Conservation (phyloP, 2,329 filamentous ascomycete species). For the Penicillium glabrum region DNA sequence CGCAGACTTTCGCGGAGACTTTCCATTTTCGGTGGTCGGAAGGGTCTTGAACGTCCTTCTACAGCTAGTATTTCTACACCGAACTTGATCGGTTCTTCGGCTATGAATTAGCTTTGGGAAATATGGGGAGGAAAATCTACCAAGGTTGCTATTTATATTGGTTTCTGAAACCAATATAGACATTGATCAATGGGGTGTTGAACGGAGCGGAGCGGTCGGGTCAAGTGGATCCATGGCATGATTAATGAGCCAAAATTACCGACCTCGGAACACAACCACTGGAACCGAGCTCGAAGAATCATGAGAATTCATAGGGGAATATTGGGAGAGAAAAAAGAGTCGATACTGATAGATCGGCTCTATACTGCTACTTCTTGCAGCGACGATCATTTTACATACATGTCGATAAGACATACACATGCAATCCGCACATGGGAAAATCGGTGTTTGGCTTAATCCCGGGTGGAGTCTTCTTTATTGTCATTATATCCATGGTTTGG, state of each 20-base stretch:
- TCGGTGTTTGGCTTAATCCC: constrained; percentile 1
- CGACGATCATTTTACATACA: neutral
- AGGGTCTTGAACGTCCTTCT: constrained; percentile 8
- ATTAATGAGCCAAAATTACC: neutral
- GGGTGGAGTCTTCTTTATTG: neutral
- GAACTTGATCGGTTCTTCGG: constrained; percentile 35
- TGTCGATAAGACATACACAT: neutral
- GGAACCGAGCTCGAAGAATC: neutral
- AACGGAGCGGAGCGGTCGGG: neutral
- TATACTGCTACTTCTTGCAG: neutral
- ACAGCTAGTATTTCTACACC: constrained; percentile 32
- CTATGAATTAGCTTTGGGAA: constrained; percentile 3
- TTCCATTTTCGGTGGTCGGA: constrained; percentile 24
- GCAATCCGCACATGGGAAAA: neutral
- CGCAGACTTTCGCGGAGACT: constrained; percentile 25
- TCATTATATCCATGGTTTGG: constrained; percentile 6
- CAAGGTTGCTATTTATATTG: neutral
- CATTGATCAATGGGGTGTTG: neutral
- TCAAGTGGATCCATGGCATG: neutral
- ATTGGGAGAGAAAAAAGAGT: neutral
- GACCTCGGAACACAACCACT: neutral
- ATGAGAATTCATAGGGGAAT: neutral
- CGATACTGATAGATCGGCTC: neutral
- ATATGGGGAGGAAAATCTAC: neutral
- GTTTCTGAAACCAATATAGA: neutral